Evolutionary conservation across 208 protist species (phyloP), one percentile per base, ranked within the genome.

Genomic region (Wallacemonas sp.): DNA sequence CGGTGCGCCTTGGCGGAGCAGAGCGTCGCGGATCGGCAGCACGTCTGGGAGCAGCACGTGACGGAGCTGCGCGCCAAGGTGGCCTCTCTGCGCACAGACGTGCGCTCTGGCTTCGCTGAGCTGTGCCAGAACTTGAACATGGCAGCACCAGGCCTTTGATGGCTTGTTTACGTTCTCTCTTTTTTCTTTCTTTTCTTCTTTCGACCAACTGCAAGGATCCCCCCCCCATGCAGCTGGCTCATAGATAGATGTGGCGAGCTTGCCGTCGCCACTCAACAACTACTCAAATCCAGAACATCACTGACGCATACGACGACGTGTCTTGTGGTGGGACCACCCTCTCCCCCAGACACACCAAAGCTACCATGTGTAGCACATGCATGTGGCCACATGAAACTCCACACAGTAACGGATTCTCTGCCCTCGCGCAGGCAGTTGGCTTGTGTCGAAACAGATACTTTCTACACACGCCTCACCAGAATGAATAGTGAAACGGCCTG

Each of bases 91-190:
- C 85, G 83, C 24, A 36, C 52, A 1, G 84, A 91, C 63, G 80
- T 92, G 61, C 85, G 84, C 9, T 70, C 72, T n/a, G 89, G 84
- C 12, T 76, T 95, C 24, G 47, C 41, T 26, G 83, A 90, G 66
- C 36, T 92, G 49, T 78, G 80, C 54, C 62, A 72, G 54, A 83
- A 76, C n/a, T 75, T 95, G 26, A 89, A 92, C 48, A 74, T 95
- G 19, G 83, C 86, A 6, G 70, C 70, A 21, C 89, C 89, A 17
- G 83, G 79, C 2, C 36, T 93, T 36, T 93, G 55, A 58, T 3
- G 12, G 30, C 26, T 14, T 21, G 11, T 47, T 3, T 19, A 26
- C 19, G 9, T 49, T 49, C 19, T 49, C 44, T 49, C 19, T 49
- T 49, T 23, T 58, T 38, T 19, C 14, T 24, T 58, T 39, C 32